Conservation (phyloP, 1,139 yeast genomes). For the Kluyveromyces marxianus region DNA sequence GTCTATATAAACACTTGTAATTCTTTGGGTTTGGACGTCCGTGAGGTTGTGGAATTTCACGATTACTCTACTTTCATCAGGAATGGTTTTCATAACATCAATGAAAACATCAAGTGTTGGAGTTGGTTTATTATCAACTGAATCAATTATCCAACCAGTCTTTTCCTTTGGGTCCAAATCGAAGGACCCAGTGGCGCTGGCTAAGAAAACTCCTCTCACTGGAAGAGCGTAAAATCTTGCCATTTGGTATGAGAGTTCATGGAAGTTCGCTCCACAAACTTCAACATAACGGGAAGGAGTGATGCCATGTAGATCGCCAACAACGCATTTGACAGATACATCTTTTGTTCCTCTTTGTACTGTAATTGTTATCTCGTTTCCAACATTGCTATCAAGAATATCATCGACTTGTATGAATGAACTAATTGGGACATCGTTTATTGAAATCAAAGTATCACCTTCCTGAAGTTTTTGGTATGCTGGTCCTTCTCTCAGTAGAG, state of each 20-base stretch:
- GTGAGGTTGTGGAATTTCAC: constrained; percentile 70
- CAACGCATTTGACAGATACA: constrained; percentile 42
- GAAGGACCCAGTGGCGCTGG: constrained; percentile 75
- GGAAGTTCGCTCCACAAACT: constrained; percentile 82
- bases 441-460: constrained; percentile 77
- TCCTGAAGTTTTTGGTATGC: constrained; percentile 67
- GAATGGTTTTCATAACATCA: constrained; percentile 68
- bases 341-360: constrained; percentile 73
- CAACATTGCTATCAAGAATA: constrained; percentile 67
- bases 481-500: constrained; percentile 83
- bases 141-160: constrained; percentile 69
- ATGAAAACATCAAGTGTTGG: constrained; percentile 67
- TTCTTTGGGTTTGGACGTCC: constrained; percentile 68
- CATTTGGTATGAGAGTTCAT: constrained; percentile 77
- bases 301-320: constrained; percentile 72
- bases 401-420: constrained; percentile 80
- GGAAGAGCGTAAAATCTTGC: constrained; percentile 83
- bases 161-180: constrained; percentile 52
- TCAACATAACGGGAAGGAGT: constrained; percentile 78
- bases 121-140: constrained; percentile 68
- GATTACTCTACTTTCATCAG: constrained; percentile 69
- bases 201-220: constrained; percentile 73
- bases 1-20: constrained; percentile 60
- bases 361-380: constrained; percentile 46
- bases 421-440: constrained; percentile 58